Evolutionary conservation across 192 early-diverging fungal genomes (phyloP), one percentile per base, ranked within the genome.

Genomic region (Podila minutissima): DNA sequence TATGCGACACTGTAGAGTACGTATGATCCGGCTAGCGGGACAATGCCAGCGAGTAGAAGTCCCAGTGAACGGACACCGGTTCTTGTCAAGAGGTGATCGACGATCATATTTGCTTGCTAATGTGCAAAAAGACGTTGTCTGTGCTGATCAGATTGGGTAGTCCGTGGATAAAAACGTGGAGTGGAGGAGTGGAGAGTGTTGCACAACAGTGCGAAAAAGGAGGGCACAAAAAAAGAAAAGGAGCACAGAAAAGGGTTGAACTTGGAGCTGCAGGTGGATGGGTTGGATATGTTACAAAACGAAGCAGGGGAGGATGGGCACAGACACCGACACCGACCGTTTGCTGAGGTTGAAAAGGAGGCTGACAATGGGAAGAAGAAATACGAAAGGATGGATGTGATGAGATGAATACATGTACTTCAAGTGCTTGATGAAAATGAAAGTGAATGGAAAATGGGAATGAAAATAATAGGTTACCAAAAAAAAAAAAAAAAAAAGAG

Each of bases 81-180:
- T 55, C 77, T 72, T 12, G 77, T 81, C 1, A 81, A 41, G n/a
- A 81, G 46, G n/a, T 81, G 77, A n/a, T 81, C 71, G 9, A 81
- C 70, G 28, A 81, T 81, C 77, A 81, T 81, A n/a, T 9, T 24
- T 53, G 5, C n/a, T 53, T 55, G 51, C 51, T 53, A 26, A 5
- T 0, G 53, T 26, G 8, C 22, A 46, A 46, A 46, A 12, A 17
- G 35, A 41, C 11, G 53, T 10, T 55, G 53, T 22, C 53, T 55
- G 53, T 55, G 53, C 22, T 55, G 17, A 55, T 22, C 17, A 20
- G 4, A 8, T 3, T n/a, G n/a, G 24, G 19, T 53, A 19, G 50
- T 53, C 9, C 41, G 53, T 10, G 53, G 24, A 55, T 6, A n/a
- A 55, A 53, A 55, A 55, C 20, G 24, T 55, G 24, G 24, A 24